Conservation (phyloP, 164 flowering plant genomes). For the Paratinospora sagittata region DNA sequence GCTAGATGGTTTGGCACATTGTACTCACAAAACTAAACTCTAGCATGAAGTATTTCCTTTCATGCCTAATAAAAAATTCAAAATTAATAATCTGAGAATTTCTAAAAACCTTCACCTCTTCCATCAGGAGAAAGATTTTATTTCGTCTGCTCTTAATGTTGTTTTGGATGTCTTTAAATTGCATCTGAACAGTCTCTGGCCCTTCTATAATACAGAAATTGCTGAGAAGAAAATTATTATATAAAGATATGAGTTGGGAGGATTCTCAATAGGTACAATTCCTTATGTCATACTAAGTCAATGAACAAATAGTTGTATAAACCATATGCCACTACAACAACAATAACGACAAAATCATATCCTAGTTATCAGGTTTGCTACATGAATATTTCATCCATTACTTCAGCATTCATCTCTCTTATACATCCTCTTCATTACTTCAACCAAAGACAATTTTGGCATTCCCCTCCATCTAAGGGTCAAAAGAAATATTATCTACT, state of each 20-base stretch:
- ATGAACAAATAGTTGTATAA: too few relatives aligned
- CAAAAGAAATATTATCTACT: too few relatives aligned
- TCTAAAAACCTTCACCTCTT: slow-evolving; percentile 57
- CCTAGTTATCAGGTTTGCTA: neutral
- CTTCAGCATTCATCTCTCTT: neutral
- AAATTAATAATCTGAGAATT: neutral
- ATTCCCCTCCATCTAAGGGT: too few relatives aligned
- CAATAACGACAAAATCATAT: too few relatives aligned
- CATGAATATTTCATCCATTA: neutral
- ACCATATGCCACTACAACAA: too few relatives aligned
- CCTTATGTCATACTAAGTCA: too few relatives aligned
- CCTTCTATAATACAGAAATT: slow-evolving; percentile 96
- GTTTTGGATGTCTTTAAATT: slow-evolving; percentile 70
- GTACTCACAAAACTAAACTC: neutral
- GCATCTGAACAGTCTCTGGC: slow-evolving; percentile 90
- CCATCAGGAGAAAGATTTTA: slow-evolving; percentile 92
- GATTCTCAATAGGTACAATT: neutral
- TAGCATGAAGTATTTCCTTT: neutral
- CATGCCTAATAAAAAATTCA: neutral
- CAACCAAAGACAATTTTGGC: too few relatives aligned
- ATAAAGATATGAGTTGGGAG: neutral
- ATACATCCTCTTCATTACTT: neutral
- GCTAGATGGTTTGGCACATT: neutral
- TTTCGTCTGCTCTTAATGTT: slow-evolving; percentile 76
- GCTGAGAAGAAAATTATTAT: slow-evolving; percentile 20